phyloP scores from a whole-genome alignment of 257 asterid genomes.

The Salvia miltiorrhiza region DNA sequence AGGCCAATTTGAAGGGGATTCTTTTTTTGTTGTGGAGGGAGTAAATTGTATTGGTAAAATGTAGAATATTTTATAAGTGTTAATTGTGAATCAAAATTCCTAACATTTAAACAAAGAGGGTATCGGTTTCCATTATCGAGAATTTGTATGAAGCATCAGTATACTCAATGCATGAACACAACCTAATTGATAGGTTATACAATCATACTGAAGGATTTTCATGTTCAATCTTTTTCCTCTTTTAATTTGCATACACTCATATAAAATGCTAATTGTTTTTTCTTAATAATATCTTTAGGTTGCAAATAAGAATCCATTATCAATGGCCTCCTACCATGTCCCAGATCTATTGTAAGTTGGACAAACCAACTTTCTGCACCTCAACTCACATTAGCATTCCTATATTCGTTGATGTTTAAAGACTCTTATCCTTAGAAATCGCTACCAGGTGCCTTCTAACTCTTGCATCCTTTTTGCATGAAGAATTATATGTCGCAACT shows the following conservation, averaged over 20 bases:
- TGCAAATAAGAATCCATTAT: neutral
- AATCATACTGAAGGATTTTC: neutral
- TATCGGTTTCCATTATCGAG: neutral
- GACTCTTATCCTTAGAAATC: neutral
- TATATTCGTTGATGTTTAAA: neutral
- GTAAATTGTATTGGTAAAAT: neutral
- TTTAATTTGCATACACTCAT: neutral
- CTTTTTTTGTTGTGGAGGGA: neutral
- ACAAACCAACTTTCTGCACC: neutral
- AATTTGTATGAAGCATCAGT: neutral
- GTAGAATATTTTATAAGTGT: too few relatives aligned
- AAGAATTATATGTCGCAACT: neutral
- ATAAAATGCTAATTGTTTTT: neutral
- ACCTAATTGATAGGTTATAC: neutral
- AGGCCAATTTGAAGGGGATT: neutral
- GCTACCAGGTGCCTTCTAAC: neutral
- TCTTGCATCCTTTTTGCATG: neutral
- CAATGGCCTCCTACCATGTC: neutral
- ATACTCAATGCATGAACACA: neutral
- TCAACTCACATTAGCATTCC: neutral
- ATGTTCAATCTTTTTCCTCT: neutral
- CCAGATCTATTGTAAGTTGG: slow-evolving; percentile 1
- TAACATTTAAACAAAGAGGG: too few relatives aligned
- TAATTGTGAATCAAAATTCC: neutral
- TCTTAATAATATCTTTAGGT: neutral